Conservation (phyloP, 176 grass and related monocot genomes). For the Rhipidocladum racemiflorum region DNA sequence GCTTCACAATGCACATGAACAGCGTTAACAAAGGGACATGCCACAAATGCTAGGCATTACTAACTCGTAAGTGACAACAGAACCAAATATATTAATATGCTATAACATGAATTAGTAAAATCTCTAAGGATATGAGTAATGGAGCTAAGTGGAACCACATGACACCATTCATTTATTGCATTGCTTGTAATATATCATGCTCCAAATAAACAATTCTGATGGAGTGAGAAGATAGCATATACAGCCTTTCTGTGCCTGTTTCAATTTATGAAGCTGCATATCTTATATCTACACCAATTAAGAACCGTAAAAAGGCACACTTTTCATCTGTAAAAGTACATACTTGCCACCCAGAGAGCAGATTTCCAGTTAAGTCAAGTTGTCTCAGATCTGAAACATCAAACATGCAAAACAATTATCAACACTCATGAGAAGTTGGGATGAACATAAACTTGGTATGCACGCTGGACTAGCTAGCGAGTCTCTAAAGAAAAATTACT, state of each 20-base stretch:
- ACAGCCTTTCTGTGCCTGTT: neutral
- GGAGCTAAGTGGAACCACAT: neutral
- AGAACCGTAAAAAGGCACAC: neutral
- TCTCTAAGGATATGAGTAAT: neutral
- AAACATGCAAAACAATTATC: conserved; percentile 35
- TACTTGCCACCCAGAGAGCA: conserved; percentile 89
- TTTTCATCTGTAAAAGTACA: neutral
- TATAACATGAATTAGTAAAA: neutral
- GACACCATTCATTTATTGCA: neutral
- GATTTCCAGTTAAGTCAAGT: conserved; percentile 95
- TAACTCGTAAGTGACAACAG: neutral
- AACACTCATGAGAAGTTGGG: neutral
- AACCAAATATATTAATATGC: neutral
- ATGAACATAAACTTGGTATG: neutral
- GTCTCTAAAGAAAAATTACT: neutral
- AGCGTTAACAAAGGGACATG: neutral
- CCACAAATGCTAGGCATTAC: neutral
- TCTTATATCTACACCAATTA: neutral
- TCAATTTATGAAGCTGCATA: neutral
- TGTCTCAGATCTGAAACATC: conserved; percentile 82
- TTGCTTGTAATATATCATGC: neutral
- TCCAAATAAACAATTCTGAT: neutral
- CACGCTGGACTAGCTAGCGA: neutral
- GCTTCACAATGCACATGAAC: neutral
- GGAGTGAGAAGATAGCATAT: neutral